A percentile compares a stretch with the other conserved stretches of the same genome.
These are phyloP conservation scores for Canariomyces notabilis DNA, from an alignment of 2,329 filamentous ascomycete species.

Conservation along the genomic window DNA sequence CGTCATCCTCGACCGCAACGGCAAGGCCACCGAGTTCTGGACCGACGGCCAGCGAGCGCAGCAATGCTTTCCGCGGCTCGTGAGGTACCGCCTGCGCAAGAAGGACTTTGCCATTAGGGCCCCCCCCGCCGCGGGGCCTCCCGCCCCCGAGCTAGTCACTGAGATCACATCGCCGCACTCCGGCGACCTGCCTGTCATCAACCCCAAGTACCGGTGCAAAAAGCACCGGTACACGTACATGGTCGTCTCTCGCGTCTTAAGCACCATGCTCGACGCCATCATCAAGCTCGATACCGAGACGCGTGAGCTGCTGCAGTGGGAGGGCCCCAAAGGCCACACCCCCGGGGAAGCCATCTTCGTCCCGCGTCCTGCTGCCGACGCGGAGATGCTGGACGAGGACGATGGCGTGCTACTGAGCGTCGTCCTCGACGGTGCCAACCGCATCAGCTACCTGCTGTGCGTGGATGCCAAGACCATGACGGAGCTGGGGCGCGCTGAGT, in stretches of 20 bases:
- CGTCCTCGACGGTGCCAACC: constrained; percentile 56
- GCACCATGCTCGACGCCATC: constrained; percentile 56
- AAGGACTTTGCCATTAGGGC: no score
- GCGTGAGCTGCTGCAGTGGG: constrained; percentile 38
- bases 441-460: constrained; percentile 60
- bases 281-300: constrained; percentile 40
- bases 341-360: constrained; percentile 69
- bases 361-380: constrained; percentile 35
- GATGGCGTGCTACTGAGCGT: constrained; percentile 48
- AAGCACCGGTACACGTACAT: constrained; percentile 38
- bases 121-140: no score
- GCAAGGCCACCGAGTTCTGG: constrained; percentile 40
- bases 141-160: no score
- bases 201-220: neutral
- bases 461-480: constrained; percentile 57
- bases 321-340: no score
- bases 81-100: constrained; percentile 39
- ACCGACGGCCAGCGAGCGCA: constrained; percentile 36
- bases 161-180: constrained; percentile 44
- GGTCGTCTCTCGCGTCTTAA: constrained; percentile 46
- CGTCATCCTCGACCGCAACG: constrained; percentile 52
- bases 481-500: constrained; percentile 60
- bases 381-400: constrained; percentile 27
- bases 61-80: constrained; percentile 35
- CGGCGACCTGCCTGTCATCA: constrained; percentile 6